Percentiles rank a stretch among this genome's conserved stretches.
Evolutionary conservation across 257 asterid species (phyloP).

Genomic region (Nicotiana sylvestris): DNA sequence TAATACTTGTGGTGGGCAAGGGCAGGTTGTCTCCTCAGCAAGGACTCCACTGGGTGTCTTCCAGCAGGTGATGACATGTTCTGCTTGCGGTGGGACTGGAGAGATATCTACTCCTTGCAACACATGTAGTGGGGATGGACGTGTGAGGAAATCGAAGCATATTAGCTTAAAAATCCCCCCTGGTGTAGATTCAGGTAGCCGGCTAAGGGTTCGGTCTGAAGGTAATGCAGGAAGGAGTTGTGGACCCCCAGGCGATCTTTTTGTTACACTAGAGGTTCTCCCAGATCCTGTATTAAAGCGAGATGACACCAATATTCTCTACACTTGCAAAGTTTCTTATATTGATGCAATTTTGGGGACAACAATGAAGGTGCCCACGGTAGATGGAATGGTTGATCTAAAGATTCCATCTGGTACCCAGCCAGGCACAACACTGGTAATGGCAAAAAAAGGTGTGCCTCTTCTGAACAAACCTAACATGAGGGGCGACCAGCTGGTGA

Average conservation of each 20-base stretch:
- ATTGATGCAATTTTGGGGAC: slow-evolving; percentile 88
- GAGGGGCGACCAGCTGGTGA: slow-evolving; percentile 98
- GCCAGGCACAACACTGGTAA: slow-evolving; percentile 87
- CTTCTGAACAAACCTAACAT: slow-evolving; percentile 54
- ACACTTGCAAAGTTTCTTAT: slow-evolving; percentile 82
- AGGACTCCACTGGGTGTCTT: slow-evolving; percentile 94
- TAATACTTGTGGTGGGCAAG: slow-evolving; percentile 87
- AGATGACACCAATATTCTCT: slow-evolving; percentile 80
- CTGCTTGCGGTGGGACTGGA: slow-evolving; percentile 79
- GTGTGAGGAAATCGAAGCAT: slow-evolving; percentile 82
- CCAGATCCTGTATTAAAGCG: slow-evolving; percentile 71
- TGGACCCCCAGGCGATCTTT: slow-evolving; percentile 92
- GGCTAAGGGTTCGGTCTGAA: slow-evolving; percentile 82
- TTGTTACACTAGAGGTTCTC: slow-evolving; percentile 70
- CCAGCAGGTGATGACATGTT: slow-evolving; percentile 93
- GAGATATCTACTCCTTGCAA: slow-evolving; percentile 80
- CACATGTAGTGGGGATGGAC: slow-evolving; percentile 78
- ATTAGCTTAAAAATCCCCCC: slow-evolving; percentile 93
- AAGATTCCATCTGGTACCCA: slow-evolving; percentile 90
- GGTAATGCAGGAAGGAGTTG: slow-evolving; percentile 92
- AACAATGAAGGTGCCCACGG: slow-evolving; percentile 78
- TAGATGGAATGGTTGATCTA: slow-evolving; percentile 84
- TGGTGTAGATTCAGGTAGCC: slow-evolving; percentile 89
- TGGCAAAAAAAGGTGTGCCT: slow-evolving; percentile 94
- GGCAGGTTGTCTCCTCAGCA: slow-evolving; percentile 83